Base-by-base conservation (phyloP, 2,329 filamentous ascomycete genomes). In the Diaporthe ilicicola region DNA sequence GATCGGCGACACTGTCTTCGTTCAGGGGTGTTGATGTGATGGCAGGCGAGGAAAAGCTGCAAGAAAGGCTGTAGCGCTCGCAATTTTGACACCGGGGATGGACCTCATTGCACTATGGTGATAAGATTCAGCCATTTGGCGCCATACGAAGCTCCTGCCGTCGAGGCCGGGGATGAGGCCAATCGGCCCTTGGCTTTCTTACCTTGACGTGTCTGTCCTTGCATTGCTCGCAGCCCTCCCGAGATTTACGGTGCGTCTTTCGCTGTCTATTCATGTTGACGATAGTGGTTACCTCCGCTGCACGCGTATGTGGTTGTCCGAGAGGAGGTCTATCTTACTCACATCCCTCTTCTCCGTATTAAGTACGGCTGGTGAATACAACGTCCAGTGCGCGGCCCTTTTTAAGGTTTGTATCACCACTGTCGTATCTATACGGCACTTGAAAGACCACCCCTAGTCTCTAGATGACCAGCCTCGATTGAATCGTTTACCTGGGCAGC, bases 181-280 rank as follows among this genome's bases (percentile, higher is more conserved):
- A 8, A 27, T 34, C 5, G 19, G n/a, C 1, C 15, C 15, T 24
- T n/a, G 15, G 50, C 17, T 17, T 10, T 9, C 54, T 59, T 59
- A 42, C 54, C 54, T 59, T 59, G 54, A 59, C 24, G 22, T 59
- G 54, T 19, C 54, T 59, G n/a, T 27, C 37, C 34, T 59, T 59
- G 22, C 54, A 59, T 17, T 59, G 54, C 37, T 59, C 54, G 34
- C 54, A 59, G 22, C 54, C 54, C 34, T 59, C 34, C 2, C 42
- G 54, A 42, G 54, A 42, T 34, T 59, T 59, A 2, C 54, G 34
- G 15, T 59, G 54, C n/a, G 54, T 2, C 54, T 59, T 59, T 2
- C 54, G 54, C 15, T 27, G 22, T 42, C 54, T 42, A 22, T 34
- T 22, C 34, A 59, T 59, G 4, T 24, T 59, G n/a, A 59, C 42